Conservation (phyloP, 805 yeast genomes). For the Naumovozyma castellii region DNA sequence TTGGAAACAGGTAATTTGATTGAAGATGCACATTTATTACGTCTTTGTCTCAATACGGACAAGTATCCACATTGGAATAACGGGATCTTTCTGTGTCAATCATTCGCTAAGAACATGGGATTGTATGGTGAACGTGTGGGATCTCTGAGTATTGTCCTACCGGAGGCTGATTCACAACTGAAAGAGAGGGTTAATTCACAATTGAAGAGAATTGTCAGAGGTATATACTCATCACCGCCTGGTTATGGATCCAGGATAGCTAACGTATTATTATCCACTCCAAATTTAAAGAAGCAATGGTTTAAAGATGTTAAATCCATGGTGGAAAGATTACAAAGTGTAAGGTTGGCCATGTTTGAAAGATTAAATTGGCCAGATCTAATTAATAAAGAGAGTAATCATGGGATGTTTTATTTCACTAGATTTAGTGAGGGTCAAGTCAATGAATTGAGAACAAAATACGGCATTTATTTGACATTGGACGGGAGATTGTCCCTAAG, state of each 20-base stretch:
- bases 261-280: constrained; percentile 57
- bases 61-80: constrained; percentile 30
- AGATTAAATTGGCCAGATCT: constrained; percentile 78
- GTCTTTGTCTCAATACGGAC: constrained; percentile 24
- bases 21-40: constrained; percentile 54
- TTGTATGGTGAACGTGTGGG: constrained; percentile 94
- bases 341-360: constrained; percentile 57
- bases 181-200: constrained; percentile 59
- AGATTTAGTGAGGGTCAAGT: constrained; percentile 70
- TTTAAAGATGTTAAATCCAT: constrained; percentile 66
- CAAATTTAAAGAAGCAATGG: constrained; percentile 63
- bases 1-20: constrained; percentile 78
- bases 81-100: constrained; percentile 65
- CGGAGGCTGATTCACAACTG: constrained; percentile 41
- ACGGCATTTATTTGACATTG: constrained; percentile 72
- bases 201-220: constrained; percentile 72
- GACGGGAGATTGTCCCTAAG: constrained; percentile 91
- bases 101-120: constrained; percentile 93
- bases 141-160: constrained; percentile 51
- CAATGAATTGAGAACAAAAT: constrained; percentile 55
- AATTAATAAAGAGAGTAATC: constrained; percentile 47
- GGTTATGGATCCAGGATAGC: constrained; percentile 90
- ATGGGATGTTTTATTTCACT: constrained; percentile 95
- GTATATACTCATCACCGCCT: constrained; percentile 89
- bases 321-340: constrained; percentile 67